Conservation (phyloP, 2,329 filamentous ascomycete species). For the Diaporthe citriasiana region DNA sequence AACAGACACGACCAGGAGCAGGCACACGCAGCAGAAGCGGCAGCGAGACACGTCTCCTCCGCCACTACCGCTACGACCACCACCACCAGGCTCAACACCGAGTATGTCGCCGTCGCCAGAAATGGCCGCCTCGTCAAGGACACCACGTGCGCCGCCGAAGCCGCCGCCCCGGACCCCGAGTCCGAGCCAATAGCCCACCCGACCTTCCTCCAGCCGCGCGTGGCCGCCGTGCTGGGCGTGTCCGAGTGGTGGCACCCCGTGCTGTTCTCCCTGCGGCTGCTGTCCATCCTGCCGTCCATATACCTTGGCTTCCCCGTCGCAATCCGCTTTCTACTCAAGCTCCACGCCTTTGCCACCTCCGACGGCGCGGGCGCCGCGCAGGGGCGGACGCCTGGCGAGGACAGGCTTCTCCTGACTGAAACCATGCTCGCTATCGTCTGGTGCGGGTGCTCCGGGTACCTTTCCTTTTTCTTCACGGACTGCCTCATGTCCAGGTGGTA, state of each 20-base stretch:
- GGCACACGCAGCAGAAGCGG: not conserved
- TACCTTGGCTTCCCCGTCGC: slow-evolving; percentile 80
- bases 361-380: slow-evolving; percentile 46
- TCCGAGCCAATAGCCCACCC: slow-evolving; percentile 46
- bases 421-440: slow-evolving; percentile 80
- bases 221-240: slow-evolving; percentile 83
- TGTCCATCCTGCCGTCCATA: slow-evolving; percentile 78
- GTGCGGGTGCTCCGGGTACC: slow-evolving; percentile 83
- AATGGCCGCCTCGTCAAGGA: slow-evolving; percentile 21
- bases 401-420: slow-evolving; percentile 73
- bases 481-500: slow-evolving; percentile 88
- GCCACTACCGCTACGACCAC: slow-evolving; percentile 18
- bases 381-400: slow-evolving; percentile 56
- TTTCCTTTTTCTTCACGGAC: slow-evolving; percentile 87
- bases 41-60: slow-evolving; percentile 22
- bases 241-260: slow-evolving; percentile 80
- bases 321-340: slow-evolving; percentile 76
- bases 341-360: slow-evolving; percentile 62
- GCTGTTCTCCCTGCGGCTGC: slow-evolving; percentile 78
- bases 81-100: slow-evolving; percentile 25
- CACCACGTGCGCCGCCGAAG: not conserved
- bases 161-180: not conserved
- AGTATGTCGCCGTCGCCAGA: slow-evolving; percentile 17
- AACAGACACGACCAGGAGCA: slow-evolving; percentile 37
- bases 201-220: slow-evolving; percentile 78